phyloP scores from a whole-genome alignment of 2,329 filamentous ascomycete genomes.

The Stachybotrys elegans region DNA sequence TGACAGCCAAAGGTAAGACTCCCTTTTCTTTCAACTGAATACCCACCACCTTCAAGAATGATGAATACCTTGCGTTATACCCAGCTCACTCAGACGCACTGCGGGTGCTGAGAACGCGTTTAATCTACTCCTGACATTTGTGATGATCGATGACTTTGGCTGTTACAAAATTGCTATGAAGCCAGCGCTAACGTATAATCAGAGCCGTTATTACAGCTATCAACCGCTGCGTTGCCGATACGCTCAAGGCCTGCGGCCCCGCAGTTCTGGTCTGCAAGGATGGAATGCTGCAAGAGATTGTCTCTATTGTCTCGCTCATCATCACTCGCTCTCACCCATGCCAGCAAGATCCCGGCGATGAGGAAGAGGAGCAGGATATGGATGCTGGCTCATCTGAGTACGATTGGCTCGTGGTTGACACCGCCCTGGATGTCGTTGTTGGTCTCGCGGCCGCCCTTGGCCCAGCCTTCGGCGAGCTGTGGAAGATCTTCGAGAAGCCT shows the following conservation, averaged over 20 bases:
- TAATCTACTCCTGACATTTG: conserved; percentile 33
- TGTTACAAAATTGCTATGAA: conserved; percentile 12
- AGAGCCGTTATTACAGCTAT: conserved; percentile 90
- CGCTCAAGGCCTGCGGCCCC: conserved; percentile 85
- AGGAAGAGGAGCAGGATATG: conserved; percentile 69
- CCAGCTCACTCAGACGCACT: conserved; percentile 99
- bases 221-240: conserved; percentile 87
- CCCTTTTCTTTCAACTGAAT: conserved; percentile 11
- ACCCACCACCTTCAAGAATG: conserved; percentile 44
- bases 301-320: conserved; percentile 70
- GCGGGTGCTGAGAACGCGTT: conserved; percentile 83
- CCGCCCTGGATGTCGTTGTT: conserved; percentile 83
- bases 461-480: conserved; percentile 74
- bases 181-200: conserved; percentile 34
- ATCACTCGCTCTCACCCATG: conserved; percentile 89
- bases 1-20: conserved; percentile 86
- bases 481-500: conserved; percentile 94
- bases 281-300: conserved; percentile 65
- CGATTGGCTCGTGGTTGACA: conserved; percentile 96
- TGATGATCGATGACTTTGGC: conserved; percentile 14
- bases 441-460: conserved; percentile 81
- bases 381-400: conserved; percentile 84
- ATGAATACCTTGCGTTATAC: conserved; percentile 92
- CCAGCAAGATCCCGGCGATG: conserved; percentile 82
- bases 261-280: conserved; percentile 71